Percentiles rank a stretch among this genome's conserved stretches.
Conservation (phyloP, 768 basidiomycete genomes). For the Aureoboletus auriporus region DNA sequence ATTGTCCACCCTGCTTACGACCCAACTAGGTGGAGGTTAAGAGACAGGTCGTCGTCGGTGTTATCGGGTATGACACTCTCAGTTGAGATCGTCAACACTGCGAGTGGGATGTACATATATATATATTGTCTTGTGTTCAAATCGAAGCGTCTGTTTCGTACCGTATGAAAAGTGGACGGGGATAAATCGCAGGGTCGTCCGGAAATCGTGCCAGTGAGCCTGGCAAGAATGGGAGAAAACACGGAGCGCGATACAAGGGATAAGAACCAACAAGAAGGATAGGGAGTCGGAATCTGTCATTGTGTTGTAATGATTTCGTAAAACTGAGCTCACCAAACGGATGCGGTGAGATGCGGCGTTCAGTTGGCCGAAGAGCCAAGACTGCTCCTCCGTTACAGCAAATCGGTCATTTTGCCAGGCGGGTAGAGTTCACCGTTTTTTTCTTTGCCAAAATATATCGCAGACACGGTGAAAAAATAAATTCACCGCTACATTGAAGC, state of each 20-base stretch:
- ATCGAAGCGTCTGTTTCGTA: not conserved
- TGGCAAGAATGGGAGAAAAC: slow-evolving; percentile 3
- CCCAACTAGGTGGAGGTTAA: slow-evolving; percentile 7
- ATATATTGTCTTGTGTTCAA: slow-evolving; percentile 1
- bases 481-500: not conserved
- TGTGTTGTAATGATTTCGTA: slow-evolving; percentile 31
- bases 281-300: slow-evolving; percentile 15
- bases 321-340: slow-evolving; percentile 22
- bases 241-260: not conserved
- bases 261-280: slow-evolving; percentile 11
- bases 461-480: slow-evolving; percentile 6
- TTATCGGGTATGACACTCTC: slow-evolving; percentile 7
- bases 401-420: slow-evolving; percentile 20
- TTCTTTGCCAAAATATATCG: slow-evolving; percentile 4
- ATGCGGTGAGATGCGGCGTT: slow-evolving; percentile 13
- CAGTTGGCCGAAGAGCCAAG: slow-evolving; percentile 6
- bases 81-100: slow-evolving; percentile 23
- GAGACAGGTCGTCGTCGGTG: not conserved
- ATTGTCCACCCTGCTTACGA: slow-evolving; percentile 30
- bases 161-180: not conserved
- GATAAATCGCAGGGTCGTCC: not conserved
- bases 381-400: slow-evolving; percentile 7
- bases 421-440: not conserved
- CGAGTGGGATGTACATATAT: slow-evolving; percentile 5
- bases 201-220: not conserved